Base-by-base conservation (phyloP, 2,329 filamentous ascomycete genomes). In the Colletotrichum sp. region DNA sequence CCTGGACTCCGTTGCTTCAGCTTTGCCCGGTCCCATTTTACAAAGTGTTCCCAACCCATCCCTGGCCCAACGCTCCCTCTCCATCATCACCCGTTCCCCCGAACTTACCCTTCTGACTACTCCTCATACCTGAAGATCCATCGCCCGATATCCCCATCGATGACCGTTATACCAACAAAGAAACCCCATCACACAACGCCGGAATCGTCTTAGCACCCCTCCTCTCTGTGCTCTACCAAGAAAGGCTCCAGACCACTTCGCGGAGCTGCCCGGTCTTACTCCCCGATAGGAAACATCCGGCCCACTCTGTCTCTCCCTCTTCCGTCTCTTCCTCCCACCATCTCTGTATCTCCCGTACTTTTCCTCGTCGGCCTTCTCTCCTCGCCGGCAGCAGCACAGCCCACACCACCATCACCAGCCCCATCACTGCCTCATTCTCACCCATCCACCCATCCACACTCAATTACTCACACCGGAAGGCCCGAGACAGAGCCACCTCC, bases 81-180 rank as follows among this genome's bases (percentile, higher is more conserved):
- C 18, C 25, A n/a, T 48, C 62, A 48, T 36, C 48, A 10, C 22
- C 10, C n/a, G 25, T 58, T 32, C 25, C 30, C 25, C 32, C 25
- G n/a, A 32, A 10, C 18, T 43, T 6, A 7, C 5, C 18, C 39
- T 3, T 43, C 39, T n/a, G 18, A n/a, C 18, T 4, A 43, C 39
- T 43, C 39, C 39, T n/a, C 39, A n/a, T 30, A 6, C 8, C n/a
- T 25, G 28, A 16, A 16, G 28, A 66, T 52, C 60, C 34, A 22
- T 32, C 60, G 22, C 27, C 30, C 48, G 61, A 30, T 36, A 61
- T 34, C 48, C 48, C 62, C 15, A 48, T 67, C 69, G 36, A 75
- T 72, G 73, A 75, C 73, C 69, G 73, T 75, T 75, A 30, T 27
- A 72, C 27, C 5, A 69, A 75, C 73, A 75, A 72, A 75, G 69